These are phyloP conservation scores for Avena eriantha DNA, from an alignment of 176 grass and related monocot genomes.

Conservation along the genomic window DNA sequence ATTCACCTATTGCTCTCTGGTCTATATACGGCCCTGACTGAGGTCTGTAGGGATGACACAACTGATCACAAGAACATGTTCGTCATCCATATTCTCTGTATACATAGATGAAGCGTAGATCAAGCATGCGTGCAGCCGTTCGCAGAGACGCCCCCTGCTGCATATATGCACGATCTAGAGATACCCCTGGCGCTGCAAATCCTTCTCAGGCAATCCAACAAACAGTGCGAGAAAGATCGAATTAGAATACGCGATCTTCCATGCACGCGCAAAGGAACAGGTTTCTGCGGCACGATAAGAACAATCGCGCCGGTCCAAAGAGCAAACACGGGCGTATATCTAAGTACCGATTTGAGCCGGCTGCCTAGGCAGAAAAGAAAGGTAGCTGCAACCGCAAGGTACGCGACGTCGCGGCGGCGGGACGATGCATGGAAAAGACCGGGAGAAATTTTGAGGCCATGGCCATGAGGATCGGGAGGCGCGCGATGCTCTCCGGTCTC, in stretches of 20 bases:
- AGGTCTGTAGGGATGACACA: background rate
- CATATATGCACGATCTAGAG: conserved; percentile 15
- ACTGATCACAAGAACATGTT: background rate
- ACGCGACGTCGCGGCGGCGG: too few relatives aligned
- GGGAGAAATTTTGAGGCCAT: too few relatives aligned
- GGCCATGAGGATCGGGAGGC: background rate
- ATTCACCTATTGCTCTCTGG: background rate
- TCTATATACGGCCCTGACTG: background rate
- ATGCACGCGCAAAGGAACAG: background rate
- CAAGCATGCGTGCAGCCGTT: background rate
- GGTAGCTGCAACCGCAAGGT: too few relatives aligned
- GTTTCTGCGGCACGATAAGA: background rate
- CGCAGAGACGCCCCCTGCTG: background rate
- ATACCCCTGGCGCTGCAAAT: conserved; percentile 3
- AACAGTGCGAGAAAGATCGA: background rate
- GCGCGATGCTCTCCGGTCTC: background rate
- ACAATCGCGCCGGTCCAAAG: conserved; percentile 36
- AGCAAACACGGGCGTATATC: background rate
- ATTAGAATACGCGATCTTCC: conserved; percentile 17
- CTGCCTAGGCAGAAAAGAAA: background rate
- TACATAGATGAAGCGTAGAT: background rate
- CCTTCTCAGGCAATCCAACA: background rate
- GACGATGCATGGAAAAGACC: too few relatives aligned
- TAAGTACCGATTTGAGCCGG: conserved; percentile 8
- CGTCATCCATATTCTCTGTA: background rate